phyloP scores from a whole-genome alignment of 345 rosid species.

The Acer campestre region DNA sequence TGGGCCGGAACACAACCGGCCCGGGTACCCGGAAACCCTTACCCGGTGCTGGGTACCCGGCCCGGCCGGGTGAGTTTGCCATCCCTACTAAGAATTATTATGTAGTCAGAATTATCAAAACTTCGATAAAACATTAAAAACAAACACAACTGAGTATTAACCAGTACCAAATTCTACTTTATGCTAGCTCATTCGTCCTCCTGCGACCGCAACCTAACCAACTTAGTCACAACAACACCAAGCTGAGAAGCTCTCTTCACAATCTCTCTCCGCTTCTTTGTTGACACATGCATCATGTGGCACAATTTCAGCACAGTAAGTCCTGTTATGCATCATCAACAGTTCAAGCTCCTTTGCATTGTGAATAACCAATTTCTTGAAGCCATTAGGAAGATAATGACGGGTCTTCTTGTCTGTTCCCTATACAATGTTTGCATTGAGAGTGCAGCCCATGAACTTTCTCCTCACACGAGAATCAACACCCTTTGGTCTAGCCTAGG shows the following conservation, averaged over 20 bases:
- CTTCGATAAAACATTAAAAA: too few species aligned
- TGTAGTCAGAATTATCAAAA: too few species aligned
- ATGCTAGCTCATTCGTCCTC: constrained; percentile 61
- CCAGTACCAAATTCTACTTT: too few species aligned
- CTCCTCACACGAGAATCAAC: constrained; percentile 77
- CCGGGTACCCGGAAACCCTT: too few species aligned
- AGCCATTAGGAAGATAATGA: constrained; percentile 80
- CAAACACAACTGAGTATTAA: too few species aligned
- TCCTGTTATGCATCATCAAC: constrained; percentile 67
- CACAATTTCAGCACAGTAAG: constrained; percentile 85
- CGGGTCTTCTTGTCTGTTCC: constrained; percentile 85
- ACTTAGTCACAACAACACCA: constrained; percentile 67
- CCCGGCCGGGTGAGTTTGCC: too few species aligned
- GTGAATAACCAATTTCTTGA: constrained; percentile 83
- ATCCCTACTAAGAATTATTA: too few species aligned
- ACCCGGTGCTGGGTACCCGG: too few species aligned
- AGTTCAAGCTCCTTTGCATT: constrained; percentile 69
- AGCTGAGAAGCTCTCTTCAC: constrained; percentile 87
- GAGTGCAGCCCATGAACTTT: constrained; percentile 78
- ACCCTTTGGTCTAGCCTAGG: constrained; percentile 57
- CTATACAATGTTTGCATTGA: constrained; percentile 83
- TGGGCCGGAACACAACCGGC: too few species aligned
- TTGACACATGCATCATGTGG: constrained; percentile 80
- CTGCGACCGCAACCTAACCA: constrained; percentile 78
- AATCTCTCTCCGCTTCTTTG: constrained; percentile 75